These are phyloP conservation scores for Groenewaldozyma salmanticensis DNA, from an alignment of 805 yeast species.

Conservation along the genomic window DNA sequence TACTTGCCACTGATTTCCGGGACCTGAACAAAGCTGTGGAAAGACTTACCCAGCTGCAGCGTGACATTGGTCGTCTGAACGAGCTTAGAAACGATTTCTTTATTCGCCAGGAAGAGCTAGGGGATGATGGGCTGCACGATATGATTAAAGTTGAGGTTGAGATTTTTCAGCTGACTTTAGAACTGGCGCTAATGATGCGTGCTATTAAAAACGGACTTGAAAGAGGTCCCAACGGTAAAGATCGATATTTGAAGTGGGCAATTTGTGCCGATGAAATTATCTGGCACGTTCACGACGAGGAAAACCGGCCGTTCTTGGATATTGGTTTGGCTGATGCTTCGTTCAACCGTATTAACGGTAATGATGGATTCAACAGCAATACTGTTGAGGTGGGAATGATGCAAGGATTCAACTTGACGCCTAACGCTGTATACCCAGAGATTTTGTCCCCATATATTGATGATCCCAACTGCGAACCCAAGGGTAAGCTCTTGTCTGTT, in stretches of 20 bases:
- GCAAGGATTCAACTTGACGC: constrained; percentile 58
- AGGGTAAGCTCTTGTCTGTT: constrained; percentile 33
- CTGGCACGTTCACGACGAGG: constrained; percentile 56
- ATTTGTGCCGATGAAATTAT: constrained; percentile 59
- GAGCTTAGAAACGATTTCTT: constrained; percentile 38
- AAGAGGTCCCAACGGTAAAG: constrained; percentile 25
- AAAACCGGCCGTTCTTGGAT: constrained; percentile 57
- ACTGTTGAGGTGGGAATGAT: constrained; percentile 48
- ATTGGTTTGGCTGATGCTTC: constrained; percentile 52
- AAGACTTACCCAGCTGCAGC: constrained; percentile 42
- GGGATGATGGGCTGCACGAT: constrained; percentile 22
- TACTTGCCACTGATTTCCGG: constrained; percentile 60
- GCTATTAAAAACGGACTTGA: constrained; percentile 27
- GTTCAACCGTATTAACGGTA: constrained; percentile 51
- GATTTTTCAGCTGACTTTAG: constrained; percentile 18
- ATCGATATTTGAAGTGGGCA: constrained; percentile 34
- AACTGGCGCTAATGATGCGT: constrained; percentile 26
- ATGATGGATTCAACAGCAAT: constrained; percentile 61
- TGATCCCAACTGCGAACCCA: constrained; percentile 2
- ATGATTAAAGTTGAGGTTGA: constrained; percentile 24
- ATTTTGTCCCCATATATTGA: constrained; percentile 44
- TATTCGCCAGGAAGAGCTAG: constrained; percentile 35
- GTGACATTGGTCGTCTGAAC: constrained; percentile 34
- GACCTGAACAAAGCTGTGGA: constrained; percentile 42
- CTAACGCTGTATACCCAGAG: constrained; percentile 55